Evolutionary conservation across 2,329 filamentous ascomycete species (phyloP), one percentile per base, ranked within the genome.

Genomic region (Colletotrichum echinochloae): DNA sequence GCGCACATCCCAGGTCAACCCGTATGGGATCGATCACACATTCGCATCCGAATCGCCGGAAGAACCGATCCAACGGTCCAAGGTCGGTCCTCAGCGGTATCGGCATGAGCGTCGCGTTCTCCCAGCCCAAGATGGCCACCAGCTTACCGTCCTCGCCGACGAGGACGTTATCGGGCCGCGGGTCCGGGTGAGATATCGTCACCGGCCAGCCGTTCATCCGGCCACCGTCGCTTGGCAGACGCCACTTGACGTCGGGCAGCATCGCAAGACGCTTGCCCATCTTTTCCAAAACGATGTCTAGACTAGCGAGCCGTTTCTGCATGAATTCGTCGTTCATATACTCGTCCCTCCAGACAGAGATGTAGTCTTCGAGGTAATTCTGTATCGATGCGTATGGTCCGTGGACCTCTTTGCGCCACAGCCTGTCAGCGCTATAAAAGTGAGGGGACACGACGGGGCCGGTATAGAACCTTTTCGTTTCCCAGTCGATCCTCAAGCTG

Each of bases 81-180:
- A 68, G 51, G 11, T 35, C 49, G 2, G 55, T 46, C 20, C 41
- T 33, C 54, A 73, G 54, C 14, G 56, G 39, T 23, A 59, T 67
- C 1, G 73, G 73, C 41, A 73, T 51, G 18, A 70, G 23, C 1
- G 51, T 39, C n/a, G 65, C 60, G 35, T 62, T 39, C 16, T 73
- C 73, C 68, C 71, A 74, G 3, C 70, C 73, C 54, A 74, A 37
- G 9, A 74, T 49, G 46, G 59, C 60, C 3, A 49, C 20, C 18
- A 73, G 44, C 28, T 61, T 26, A 7, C 44, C 41, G 20, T 49
- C 26, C 5, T 30, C 46, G 41, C 63, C 62, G 9, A 69, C 41
- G 5, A 73, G 65, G 8, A 74, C 46, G 7, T 72, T 67, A 7
- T 65, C 46, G 16, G 44, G 52, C 8, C 69, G 65, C 16, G 73